A percentile compares a stretch with the other conserved stretches of the same genome.
These are phyloP conservation scores for Crucibulum parvulum DNA, from an alignment of 1,284 basidiomycete species.

Conservation along the genomic window DNA sequence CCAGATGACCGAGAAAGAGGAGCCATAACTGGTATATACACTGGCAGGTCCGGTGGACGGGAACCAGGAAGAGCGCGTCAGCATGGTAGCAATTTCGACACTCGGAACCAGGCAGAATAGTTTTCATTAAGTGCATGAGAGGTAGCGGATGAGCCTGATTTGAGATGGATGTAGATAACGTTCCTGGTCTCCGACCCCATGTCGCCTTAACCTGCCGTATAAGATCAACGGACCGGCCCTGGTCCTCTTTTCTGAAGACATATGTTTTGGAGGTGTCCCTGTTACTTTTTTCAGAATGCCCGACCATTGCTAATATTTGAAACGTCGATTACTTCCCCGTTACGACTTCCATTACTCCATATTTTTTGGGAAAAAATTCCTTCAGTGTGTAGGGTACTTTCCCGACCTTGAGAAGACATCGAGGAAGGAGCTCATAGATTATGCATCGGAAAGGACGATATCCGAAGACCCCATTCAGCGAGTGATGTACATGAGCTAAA, in stretches of 20 bases:
- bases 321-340: neutral
- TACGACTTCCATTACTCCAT: neutral
- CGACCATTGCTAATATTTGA: neutral
- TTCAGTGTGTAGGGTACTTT: constrained; percentile 15
- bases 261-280: too few relatives aligned
- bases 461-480: constrained; percentile 16
- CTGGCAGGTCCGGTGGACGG: neutral
- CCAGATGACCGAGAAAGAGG: too few relatives aligned
- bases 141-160: neutral
- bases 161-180: neutral
- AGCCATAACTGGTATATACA: too few relatives aligned
- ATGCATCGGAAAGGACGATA: constrained; percentile 15
- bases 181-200: neutral
- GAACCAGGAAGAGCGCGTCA: neutral
- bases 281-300: too few relatives aligned
- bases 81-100: neutral
- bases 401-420: constrained; percentile 19
- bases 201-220: neutral
- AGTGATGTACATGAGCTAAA: constrained; percentile 11
- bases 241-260: neutral
- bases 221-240: constrained; percentile 1
- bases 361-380: constrained; percentile 5
- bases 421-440: constrained; percentile 16
- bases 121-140: neutral
- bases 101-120: neutral